Percentiles rank a stretch among this genome's conserved stretches.
phyloP scores from a whole-genome alignment of 2,329 filamentous ascomycete species.

The Lecanicillium sp. region DNA sequence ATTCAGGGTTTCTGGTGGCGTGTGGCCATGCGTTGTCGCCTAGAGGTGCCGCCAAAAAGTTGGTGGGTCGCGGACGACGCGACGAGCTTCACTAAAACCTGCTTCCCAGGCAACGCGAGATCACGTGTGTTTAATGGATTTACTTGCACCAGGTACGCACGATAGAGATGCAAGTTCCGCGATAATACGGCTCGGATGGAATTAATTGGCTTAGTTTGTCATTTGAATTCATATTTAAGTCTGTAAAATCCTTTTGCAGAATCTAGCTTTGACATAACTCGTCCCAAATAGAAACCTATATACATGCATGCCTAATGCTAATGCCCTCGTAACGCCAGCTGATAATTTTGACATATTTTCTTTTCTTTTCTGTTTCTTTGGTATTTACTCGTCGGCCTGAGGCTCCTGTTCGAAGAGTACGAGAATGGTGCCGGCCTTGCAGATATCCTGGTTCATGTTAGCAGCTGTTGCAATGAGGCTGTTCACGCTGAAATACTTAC shows the following conservation, averaged over 20 bases:
- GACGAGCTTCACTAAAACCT: background rate
- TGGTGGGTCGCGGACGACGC: slow-evolving; percentile 13
- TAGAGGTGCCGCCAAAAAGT: background rate
- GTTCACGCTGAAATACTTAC: slow-evolving; percentile 42
- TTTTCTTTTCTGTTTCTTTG: background rate
- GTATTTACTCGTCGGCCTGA: slow-evolving; percentile 21
- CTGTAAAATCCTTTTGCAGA: background rate
- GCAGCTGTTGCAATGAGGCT: slow-evolving; percentile 8
- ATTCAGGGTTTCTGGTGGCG: background rate
- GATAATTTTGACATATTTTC: slow-evolving; percentile 2
- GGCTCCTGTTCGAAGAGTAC: slow-evolving; percentile 62
- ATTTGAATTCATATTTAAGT: slow-evolving; percentile 8
- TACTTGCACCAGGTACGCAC: too few species aligned
- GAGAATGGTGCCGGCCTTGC: slow-evolving; percentile 68
- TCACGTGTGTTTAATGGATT: slow-evolving; percentile 8
- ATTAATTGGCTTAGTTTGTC: background rate
- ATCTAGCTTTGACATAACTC: slow-evolving; percentile 4
- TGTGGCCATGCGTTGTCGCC: background rate
- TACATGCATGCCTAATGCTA: slow-evolving; percentile 8
- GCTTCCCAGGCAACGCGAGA: background rate
- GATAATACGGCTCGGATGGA: too few species aligned
- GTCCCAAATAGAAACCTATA: slow-evolving; percentile 12
- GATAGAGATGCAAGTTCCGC: too few species aligned
- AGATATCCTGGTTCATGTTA: slow-evolving; percentile 55
- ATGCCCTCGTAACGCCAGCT: slow-evolving; percentile 12